Conservation (phyloP, 176 grass and related monocot genomes). For the Pharus latifolius region DNA sequence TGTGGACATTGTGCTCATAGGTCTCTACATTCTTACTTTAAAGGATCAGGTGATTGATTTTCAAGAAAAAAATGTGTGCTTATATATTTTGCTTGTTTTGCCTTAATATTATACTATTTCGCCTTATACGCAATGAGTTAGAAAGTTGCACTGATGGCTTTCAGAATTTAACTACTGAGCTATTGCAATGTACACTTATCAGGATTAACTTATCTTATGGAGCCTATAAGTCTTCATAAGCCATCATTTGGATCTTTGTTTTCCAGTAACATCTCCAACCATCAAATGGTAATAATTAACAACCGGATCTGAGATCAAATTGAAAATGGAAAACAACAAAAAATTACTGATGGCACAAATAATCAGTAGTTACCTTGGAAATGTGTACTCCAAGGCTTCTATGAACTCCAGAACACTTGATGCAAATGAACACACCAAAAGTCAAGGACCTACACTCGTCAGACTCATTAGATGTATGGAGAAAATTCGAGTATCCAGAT, state of each 20-base stretch:
- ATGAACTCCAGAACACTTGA: conserved; percentile 95
- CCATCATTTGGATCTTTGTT: neutral
- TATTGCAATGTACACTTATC: neutral
- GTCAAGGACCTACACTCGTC: conserved; percentile 52
- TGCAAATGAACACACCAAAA: conserved; percentile 92
- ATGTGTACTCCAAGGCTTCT: conserved; percentile 95
- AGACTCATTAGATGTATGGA: neutral
- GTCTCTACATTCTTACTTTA: neutral
- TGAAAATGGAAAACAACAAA: neutral
- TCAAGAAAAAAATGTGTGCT: neutral
- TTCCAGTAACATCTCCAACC: neutral
- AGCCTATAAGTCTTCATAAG: neutral
- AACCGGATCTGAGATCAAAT: too few species aligned
- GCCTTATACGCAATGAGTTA: neutral
- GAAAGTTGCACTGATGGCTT: neutral
- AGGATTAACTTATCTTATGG: neutral
- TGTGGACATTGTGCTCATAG: neutral
- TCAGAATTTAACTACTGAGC: neutral
- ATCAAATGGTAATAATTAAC: neutral
- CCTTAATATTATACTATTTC: too few species aligned
- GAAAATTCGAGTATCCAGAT: neutral
- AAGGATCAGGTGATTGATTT: neutral
- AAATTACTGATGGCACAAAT: neutral
- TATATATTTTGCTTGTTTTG: too few species aligned
- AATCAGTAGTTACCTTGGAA: conserved; percentile 56